phyloP scores from a whole-genome alignment of 2,329 filamentous ascomycete species.

The Fusarium sororula region DNA sequence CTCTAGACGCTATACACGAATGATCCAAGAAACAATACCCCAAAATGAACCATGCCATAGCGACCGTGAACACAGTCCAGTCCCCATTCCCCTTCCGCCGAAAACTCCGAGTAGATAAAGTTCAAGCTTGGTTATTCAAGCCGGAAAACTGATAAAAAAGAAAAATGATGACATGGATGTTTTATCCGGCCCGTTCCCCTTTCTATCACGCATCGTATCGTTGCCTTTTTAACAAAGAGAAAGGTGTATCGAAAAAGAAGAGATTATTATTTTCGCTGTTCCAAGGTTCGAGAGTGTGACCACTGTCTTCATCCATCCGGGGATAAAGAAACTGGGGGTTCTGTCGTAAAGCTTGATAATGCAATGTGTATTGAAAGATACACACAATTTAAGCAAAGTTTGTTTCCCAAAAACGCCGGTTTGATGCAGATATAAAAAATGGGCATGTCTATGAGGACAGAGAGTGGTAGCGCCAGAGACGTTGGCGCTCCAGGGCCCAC shows the following conservation, averaged over 20 bases:
- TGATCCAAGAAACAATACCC: background rate
- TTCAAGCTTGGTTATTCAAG: background rate
- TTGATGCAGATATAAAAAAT: slow-evolving; percentile 14
- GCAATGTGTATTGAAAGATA: background rate
- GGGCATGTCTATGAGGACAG: slow-evolving; percentile 16
- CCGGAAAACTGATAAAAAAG: background rate
- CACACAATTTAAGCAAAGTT: slow-evolving; percentile 13
- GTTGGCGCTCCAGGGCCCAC: slow-evolving; percentile 39
- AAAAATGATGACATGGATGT: slow-evolving; percentile 1
- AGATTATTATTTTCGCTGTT: slow-evolving; percentile 8
- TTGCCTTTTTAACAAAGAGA: slow-evolving; percentile 9
- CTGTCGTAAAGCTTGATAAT: slow-evolving; percentile 9
- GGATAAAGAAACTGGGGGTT: background rate
- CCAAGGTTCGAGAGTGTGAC: background rate
- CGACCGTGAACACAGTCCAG: slow-evolving; percentile 6
- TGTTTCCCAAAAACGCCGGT: slow-evolving; percentile 21
- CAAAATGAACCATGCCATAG: slow-evolving; percentile 1
- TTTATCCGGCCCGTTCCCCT: slow-evolving; percentile 1
- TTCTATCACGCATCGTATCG: slow-evolving; percentile 21
- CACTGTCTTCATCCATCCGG: slow-evolving; percentile 14
- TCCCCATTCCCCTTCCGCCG: background rate
- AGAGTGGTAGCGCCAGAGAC: slow-evolving; percentile 37
- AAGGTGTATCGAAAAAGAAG: background rate
- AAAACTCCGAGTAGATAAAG: slow-evolving; percentile 15
- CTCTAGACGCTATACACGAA: slow-evolving; percentile 21